These are phyloP conservation scores for Scedosporium aurantiacum DNA, from an alignment of 2,329 filamentous ascomycete genomes.

Conservation along the genomic window DNA sequence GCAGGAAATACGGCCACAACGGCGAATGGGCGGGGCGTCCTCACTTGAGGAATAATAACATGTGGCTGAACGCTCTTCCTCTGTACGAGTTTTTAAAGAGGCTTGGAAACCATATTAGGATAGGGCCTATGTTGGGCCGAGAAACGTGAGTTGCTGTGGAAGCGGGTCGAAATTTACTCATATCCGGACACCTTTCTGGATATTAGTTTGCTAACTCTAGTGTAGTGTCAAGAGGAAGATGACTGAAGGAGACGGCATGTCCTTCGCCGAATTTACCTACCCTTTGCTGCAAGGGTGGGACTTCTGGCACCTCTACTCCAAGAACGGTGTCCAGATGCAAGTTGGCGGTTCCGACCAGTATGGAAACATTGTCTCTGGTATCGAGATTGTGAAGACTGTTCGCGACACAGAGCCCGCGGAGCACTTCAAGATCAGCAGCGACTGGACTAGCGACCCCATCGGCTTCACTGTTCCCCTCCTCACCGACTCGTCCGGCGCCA, in stretches of 20 bases:
- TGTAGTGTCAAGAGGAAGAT: constrained; percentile 67
- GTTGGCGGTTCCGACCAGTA: constrained; percentile 94
- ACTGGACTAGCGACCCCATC: constrained; percentile 48
- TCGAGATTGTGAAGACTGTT: constrained; percentile 72
- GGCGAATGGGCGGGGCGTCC: constrained; percentile 55
- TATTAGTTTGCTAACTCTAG: constrained; percentile 11
- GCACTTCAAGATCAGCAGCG: constrained; percentile 24
- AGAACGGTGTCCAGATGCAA: constrained; percentile 64
- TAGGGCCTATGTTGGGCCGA: constrained; percentile 78
- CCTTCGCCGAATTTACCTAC: constrained; percentile 85
- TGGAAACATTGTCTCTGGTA: constrained; percentile 87
- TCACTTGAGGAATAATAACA: constrained; percentile 67
- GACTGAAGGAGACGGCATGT: constrained; percentile 82
- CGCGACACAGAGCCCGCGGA: constrained; percentile 44
- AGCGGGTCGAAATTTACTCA: background rate
- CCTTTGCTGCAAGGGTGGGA: constrained; percentile 93
- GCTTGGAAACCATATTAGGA: constrained; percentile 60
- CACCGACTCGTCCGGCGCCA: constrained; percentile 73
- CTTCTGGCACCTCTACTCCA: constrained; percentile 76
- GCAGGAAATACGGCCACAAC: constrained; percentile 51
- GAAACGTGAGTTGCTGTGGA: constrained; percentile 60
- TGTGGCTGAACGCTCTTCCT: constrained; percentile 65
- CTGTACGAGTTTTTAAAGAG: constrained; percentile 66
- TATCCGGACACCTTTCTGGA: background rate
- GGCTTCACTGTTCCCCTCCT: constrained; percentile 87